Conservation (phyloP, 2,329 filamentous ascomycete species). For the Pseudopithomyces maydicus region DNA sequence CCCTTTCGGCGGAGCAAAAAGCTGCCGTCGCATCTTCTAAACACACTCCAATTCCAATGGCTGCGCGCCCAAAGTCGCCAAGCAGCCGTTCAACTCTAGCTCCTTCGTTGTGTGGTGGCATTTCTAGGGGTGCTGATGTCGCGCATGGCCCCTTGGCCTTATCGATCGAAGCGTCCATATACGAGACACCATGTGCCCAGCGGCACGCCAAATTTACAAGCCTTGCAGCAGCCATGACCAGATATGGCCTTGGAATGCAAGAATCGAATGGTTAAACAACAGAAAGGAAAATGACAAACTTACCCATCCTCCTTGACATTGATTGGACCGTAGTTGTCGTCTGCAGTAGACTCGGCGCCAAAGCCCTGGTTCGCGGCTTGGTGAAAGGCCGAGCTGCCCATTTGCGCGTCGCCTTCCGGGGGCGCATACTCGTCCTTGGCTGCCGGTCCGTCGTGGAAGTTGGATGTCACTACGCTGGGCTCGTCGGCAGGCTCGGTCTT, state of each 20-base stretch:
- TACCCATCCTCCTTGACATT: constrained; percentile 92
- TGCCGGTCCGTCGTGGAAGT: constrained; percentile 19
- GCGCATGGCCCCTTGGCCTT: not conserved
- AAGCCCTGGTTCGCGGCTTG: constrained; percentile 36
- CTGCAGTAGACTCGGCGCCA: constrained; percentile 37
- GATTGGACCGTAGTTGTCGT: constrained; percentile 57
- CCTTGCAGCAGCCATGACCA: constrained; percentile 8
- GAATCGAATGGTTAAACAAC: too few species aligned
- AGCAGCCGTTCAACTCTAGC: not conserved
- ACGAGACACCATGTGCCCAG: not conserved
- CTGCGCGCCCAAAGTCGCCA: not conserved
- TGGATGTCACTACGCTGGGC: constrained; percentile 21
- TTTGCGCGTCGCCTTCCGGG: constrained; percentile 28
- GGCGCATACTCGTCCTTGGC: constrained; percentile 25
- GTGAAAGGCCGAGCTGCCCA: constrained; percentile 36
- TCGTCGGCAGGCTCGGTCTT: constrained; percentile 23
- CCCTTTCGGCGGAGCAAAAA: not conserved
- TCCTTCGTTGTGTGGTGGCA: not conserved
- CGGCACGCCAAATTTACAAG: not conserved
- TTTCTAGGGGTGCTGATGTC: not conserved
- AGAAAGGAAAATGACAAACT: constrained; percentile 50
- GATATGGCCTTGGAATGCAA: not conserved
- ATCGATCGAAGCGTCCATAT: too few species aligned
- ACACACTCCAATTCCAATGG: not conserved
- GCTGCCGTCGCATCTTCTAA: not conserved